Evolutionary conservation across 306 rosid genomes (phyloP).

Genomic region (Ceratonia siliqua): DNA sequence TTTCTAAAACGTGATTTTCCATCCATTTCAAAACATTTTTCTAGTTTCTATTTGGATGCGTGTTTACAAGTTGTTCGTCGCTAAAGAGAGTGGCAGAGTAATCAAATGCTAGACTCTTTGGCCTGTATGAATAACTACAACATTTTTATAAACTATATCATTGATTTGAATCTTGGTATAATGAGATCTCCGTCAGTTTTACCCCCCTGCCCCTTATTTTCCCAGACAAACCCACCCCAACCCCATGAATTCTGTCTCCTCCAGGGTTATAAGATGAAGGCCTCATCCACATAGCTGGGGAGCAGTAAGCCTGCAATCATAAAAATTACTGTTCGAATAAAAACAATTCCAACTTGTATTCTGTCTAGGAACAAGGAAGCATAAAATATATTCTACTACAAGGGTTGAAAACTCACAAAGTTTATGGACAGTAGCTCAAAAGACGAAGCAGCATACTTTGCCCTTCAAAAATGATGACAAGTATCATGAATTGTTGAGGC

Average conservation of each 20-base stretch:
- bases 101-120: neutral
- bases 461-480: neutral
- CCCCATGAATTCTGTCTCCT: neutral
- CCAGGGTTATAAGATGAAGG: neutral
- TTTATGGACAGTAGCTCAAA: slow-evolving; percentile 9
- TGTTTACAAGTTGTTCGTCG: neutral
- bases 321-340: neutral
- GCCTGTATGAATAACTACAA: neutral
- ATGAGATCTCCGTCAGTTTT: slow-evolving; percentile 5
- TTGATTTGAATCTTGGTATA: slow-evolving; percentile 5
- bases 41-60: neutral
- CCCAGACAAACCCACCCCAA: neutral
- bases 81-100: neutral
- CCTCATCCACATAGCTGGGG: neutral
- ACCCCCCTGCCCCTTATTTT: neutral
- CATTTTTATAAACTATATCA: neutral
- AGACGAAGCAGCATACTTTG: neutral
- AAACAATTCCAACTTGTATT: neutral
- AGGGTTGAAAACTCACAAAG: neutral
- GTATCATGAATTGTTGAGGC: neutral
- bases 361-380: slow-evolving; percentile 13
- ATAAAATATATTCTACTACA: neutral
- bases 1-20: neutral
- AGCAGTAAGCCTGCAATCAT: slow-evolving; percentile 29
- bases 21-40: neutral